Conservation (phyloP, 2,329 filamentous ascomycete species). For the Pseudocercospora eumusae region DNA sequence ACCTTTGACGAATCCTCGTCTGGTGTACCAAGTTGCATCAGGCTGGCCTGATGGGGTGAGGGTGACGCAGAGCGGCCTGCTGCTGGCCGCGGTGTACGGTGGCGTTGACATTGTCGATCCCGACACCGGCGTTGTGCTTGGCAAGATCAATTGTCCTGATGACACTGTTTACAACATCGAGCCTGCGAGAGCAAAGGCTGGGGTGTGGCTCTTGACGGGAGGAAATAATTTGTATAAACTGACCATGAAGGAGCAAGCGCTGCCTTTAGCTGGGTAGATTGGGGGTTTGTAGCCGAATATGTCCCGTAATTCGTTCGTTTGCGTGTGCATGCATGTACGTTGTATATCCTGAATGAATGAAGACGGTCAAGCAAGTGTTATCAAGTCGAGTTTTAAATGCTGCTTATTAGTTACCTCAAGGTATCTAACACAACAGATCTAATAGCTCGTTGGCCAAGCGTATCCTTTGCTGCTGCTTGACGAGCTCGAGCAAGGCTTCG, state of each 20-base stretch:
- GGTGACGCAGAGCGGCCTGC: slow-evolving; percentile 22
- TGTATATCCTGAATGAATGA: too few species aligned
- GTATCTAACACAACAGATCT: neutral
- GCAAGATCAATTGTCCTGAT: slow-evolving; percentile 53
- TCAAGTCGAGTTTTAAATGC: neutral
- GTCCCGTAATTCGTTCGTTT: neutral
- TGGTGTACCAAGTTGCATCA: slow-evolving; percentile 43
- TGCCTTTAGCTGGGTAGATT: neutral
- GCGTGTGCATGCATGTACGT: neutral
- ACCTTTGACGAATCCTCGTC: slow-evolving; percentile 36
- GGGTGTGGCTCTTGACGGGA: slow-evolving; percentile 30
- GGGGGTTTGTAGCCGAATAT: neutral
- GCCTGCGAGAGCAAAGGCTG: slow-evolving; percentile 20
- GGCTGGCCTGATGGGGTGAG: slow-evolving; percentile 35
- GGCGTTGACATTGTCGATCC: slow-evolving; percentile 30
- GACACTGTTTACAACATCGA: slow-evolving; percentile 32
- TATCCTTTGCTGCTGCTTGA: neutral
- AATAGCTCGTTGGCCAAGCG: slow-evolving; percentile 1
- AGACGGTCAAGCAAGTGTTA: too few species aligned
- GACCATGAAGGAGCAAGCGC: slow-evolving; percentile 23
- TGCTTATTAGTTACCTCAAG: too few species aligned
- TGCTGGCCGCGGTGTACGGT: slow-evolving; percentile 25
- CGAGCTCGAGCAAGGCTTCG: neutral
- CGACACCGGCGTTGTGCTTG: slow-evolving; percentile 45
- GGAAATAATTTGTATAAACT: slow-evolving; percentile 30